Base-by-base conservation (phyloP, 805 yeast species). In the Saturnispora silvae region DNA sequence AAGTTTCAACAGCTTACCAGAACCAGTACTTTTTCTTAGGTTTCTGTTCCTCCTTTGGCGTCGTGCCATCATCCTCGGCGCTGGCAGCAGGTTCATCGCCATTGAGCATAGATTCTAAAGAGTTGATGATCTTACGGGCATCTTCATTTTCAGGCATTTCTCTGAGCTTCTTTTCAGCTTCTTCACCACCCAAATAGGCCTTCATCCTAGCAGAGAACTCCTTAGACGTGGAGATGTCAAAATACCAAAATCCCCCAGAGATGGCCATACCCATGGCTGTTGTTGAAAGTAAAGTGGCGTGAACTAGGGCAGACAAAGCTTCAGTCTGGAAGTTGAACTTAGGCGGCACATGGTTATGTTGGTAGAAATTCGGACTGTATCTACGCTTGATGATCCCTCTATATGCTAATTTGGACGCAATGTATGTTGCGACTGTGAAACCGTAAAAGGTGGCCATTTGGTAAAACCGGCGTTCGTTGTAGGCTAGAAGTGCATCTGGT, bases 281-380 rank as follows among this genome's bases (percentile, higher is more conserved):
- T 0, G 77, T 68, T 3, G 95, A 82, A 14, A 87, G 60, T 33
- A 81, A 59, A 0, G 95, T 73, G 2, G 95, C 94, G 28, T 82
- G 78, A 0, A 79, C 74, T 3, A 87, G 84, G 0, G 96, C 96
- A 28, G 77, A 75, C 24, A 84, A 72, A 2, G 95, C 95, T 54
- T 86, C 95, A 38, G 75, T 72, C 43, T 82, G 75, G 53, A 82
- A 77, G 22, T 81, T 78, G 51, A 78, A 81, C n/a, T 75, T 66
- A 4, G 95, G 95, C 2, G 94, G 94, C 40, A 74, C 70, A 50
- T 85, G 89, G 57, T 86, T 86, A 10, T 87, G 84, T 49, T 83
- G 86, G 58, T 82, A 87, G 49, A 77, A 65, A 30, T 68, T 69
- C 6, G 96, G 96, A 5, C 75, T 58, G 48, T 75, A 85, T 57